Evolutionary conservation across 306 rosid species (phyloP), one percentile per base, ranked within the genome.

Genomic region (Citrullus mucosospermus): DNA sequence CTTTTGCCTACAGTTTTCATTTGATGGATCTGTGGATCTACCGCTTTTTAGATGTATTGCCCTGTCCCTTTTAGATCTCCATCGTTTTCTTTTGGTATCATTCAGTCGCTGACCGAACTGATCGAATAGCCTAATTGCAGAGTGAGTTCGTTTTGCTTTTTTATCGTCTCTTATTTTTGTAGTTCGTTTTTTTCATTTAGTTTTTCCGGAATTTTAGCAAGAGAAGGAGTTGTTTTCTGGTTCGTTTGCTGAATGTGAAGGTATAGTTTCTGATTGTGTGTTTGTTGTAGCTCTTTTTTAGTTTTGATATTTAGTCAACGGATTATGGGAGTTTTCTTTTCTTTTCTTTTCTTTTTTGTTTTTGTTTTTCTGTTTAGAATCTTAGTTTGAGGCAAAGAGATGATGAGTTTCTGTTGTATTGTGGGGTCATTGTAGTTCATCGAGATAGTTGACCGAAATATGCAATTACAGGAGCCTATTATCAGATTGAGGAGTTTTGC

Each of bases 21-120:
- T 86, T 81, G 87, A 84, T 87, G 78, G 88, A 93, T 93, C 93
- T 87, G 55, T 83, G 87, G 93, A 91, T 93, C 98, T 86, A 86
- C 81, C 82, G 41, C 82, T 43, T 83, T 72, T 84, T 78, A 61
- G 88, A 82, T 78, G 85, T 83, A 80, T 85, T 84, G 81, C 86
- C 70, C 81, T 34, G 83, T 87, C 63, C 83, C 87, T 6, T 86
- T 79, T 80, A 85, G 91, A 87, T 89, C 88, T 79, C 89, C 80
- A 12, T 85, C 89, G 68, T 76, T 82, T 76, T 88, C 87, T 22
- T 78, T 81, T 65, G 36, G 71, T 79, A 39, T 50, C 81, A 36
- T 79, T 78, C 69, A 76, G 81, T 58, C 54, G 83, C 88, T 80
- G 81, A 83, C 73, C 60, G 13, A 83, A 61, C 85, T 82, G 74